Conservation (phyloP, 805 yeast species). For the Metschnikowia noctiluminum region DNA sequence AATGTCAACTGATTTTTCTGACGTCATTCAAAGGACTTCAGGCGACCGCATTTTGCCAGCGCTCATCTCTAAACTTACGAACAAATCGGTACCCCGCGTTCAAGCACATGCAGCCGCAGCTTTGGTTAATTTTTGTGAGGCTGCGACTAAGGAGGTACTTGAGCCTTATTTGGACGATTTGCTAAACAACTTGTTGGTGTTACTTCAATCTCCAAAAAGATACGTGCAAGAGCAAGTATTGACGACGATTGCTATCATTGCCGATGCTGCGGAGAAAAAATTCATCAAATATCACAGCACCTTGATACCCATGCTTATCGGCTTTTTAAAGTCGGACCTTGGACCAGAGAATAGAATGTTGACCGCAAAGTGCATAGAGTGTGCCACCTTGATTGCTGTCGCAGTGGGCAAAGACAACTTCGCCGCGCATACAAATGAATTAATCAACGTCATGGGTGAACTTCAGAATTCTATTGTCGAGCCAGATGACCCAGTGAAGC, state of each 20-base stretch:
- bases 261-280: conserved; percentile 89
- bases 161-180: conserved; percentile 91
- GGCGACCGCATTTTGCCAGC: conserved; percentile 84
- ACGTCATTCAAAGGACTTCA: conserved; percentile 74
- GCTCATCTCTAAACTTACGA: conserved; percentile 72
- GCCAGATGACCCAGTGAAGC: conserved; percentile 84
- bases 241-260: conserved; percentile 94
- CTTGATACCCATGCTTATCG: conserved; percentile 81
- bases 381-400: conserved; percentile 87
- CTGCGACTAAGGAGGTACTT: conserved; percentile 78
- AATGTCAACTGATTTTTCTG: conserved; percentile 94
- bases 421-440: conserved; percentile 65
- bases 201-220: conserved; percentile 80
- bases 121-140: conserved; percentile 89
- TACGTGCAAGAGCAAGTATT: conserved; percentile 97
- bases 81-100: conserved; percentile 79
- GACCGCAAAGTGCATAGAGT: conserved; percentile 92
- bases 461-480: conserved; percentile 60
- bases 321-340: conserved; percentile 74
- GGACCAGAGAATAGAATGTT: conserved; percentile 75
- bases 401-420: conserved; percentile 95
- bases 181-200: conserved; percentile 65
- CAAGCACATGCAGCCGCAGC: conserved; percentile 99
- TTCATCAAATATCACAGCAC: conserved; percentile 92
- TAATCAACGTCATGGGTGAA: conserved; percentile 65